These are phyloP conservation scores for Quercus parvula DNA, from an alignment of 306 rosid genomes.

Conservation along the genomic window DNA sequence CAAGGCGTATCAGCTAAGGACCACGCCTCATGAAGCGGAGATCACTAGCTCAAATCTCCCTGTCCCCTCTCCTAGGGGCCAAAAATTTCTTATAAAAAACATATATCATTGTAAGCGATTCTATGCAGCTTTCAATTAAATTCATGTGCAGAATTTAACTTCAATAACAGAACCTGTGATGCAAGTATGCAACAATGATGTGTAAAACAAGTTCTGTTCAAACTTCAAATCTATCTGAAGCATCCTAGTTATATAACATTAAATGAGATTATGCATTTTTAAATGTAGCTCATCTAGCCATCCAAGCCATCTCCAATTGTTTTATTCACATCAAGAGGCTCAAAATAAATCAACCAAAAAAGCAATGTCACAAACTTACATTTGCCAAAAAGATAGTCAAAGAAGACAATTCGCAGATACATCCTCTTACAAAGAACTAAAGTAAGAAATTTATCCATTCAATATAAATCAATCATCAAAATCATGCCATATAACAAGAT, in stretches of 20 bases:
- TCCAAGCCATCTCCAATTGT: constrained; percentile 12
- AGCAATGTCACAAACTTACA: neutral
- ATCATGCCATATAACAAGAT: constrained; percentile 2
- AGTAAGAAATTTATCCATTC: constrained; percentile 6
- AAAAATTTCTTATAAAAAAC: neutral
- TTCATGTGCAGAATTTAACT: neutral
- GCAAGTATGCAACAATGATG: neutral
- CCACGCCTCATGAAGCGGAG: too few species aligned
- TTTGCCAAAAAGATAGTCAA: neutral
- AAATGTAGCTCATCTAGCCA: constrained; percentile 5
- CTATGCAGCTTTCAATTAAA: neutral
- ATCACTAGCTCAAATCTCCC: too few species aligned
- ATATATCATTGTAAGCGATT: neutral
- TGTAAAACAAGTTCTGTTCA: neutral
- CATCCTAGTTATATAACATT: constrained; percentile 9
- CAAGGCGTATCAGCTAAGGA: too few species aligned
- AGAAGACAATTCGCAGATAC: constrained; percentile 1
- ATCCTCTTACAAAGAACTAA: neutral
- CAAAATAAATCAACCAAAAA: constrained; percentile 23
- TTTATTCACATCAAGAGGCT: constrained; percentile 13
- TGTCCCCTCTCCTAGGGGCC: too few species aligned
- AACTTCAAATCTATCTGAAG: constrained; percentile 2
- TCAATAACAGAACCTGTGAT: neutral
- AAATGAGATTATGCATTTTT: neutral
- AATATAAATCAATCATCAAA: constrained; percentile 13